phyloP scores from a whole-genome alignment of 192 early-diverging fungal species.

The Phlyctochytrium planicorne region DNA sequence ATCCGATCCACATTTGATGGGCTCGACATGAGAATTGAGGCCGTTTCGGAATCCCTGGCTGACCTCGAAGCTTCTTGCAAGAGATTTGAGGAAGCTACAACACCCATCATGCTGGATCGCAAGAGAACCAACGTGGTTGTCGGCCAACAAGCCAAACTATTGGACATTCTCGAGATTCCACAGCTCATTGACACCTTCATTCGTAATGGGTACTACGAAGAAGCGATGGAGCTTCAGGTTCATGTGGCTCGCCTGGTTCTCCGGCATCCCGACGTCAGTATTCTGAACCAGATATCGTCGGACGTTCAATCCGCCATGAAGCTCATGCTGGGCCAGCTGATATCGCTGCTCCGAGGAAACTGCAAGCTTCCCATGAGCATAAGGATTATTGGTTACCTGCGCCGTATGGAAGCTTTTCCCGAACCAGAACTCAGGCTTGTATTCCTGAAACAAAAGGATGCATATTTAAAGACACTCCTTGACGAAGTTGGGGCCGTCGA shows the following conservation, averaged over 20 bases:
- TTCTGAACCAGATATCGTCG: slow-evolving; percentile 59
- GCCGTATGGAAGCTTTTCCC: slow-evolving; percentile 68
- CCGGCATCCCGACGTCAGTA: slow-evolving; percentile 53
- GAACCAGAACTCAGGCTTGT: slow-evolving; percentile 71
- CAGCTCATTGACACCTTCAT: slow-evolving; percentile 79
- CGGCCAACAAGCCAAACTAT: slow-evolving; percentile 41
- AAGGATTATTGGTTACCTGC: slow-evolving; percentile 74
- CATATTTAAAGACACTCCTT: slow-evolving; percentile 57
- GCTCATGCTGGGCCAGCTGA: slow-evolving; percentile 68
- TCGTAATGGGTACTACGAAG: slow-evolving; percentile 76
- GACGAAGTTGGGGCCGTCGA: slow-evolving; percentile 45
- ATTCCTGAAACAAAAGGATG: slow-evolving; percentile 70
- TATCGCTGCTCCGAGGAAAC: slow-evolving; percentile 63
- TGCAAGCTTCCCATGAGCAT: slow-evolving; percentile 76
- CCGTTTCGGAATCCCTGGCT: slow-evolving; percentile 47
- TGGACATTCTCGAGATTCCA: slow-evolving; percentile 77
- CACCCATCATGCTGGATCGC: slow-evolving; percentile 10
- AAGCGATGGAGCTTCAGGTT: slow-evolving; percentile 75
- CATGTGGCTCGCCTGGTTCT: slow-evolving; percentile 60
- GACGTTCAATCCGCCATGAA: slow-evolving; percentile 53
- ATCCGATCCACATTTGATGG: slow-evolving; percentile 50
- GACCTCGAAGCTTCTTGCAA: slow-evolving; percentile 46
- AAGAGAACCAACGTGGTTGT: slow-evolving; percentile 9
- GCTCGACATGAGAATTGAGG: slow-evolving; percentile 45
- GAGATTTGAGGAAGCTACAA: slow-evolving; percentile 33